Conservation (phyloP, 805 yeast species). For the Metschnikowia lachancei region DNA sequence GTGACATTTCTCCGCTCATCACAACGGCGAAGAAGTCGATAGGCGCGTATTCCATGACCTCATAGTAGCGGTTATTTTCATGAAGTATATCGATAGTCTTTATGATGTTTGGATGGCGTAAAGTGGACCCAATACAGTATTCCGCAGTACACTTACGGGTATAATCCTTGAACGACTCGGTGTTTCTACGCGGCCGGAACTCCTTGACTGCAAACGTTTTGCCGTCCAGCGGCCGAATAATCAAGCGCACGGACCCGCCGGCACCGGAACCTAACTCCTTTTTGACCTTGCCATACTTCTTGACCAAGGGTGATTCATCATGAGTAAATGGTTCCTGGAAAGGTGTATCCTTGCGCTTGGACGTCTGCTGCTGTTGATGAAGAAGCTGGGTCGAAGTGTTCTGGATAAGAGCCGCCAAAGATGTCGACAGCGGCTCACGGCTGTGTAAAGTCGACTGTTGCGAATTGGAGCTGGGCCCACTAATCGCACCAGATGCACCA, state of each 20-base stretch:
- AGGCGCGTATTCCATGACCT: constrained; percentile 94
- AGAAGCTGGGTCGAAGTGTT: constrained; percentile 20
- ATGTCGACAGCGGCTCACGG: constrained; percentile 20
- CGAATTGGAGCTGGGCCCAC: neutral
- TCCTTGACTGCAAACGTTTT: constrained; percentile 81
- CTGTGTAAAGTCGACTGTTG: constrained; percentile 4
- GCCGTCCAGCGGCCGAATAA: constrained; percentile 65
- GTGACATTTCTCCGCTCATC: constrained; percentile 79
- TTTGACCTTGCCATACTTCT: constrained; percentile 71
- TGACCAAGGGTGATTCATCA: constrained; percentile 28
- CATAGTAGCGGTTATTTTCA: constrained; percentile 68
- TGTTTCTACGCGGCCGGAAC: constrained; percentile 67
- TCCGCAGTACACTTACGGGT: constrained; percentile 89
- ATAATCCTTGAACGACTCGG: constrained; percentile 70
- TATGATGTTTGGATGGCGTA: constrained; percentile 78
- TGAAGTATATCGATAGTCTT: constrained; percentile 74
- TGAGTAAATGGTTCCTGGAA: constrained; percentile 20
- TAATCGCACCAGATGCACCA: neutral
- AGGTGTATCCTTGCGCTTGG: constrained; percentile 13
- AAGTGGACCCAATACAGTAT: constrained; percentile 78
- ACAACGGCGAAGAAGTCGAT: constrained; percentile 83
- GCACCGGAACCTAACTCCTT: constrained; percentile 82
- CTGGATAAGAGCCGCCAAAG: constrained; percentile 20
- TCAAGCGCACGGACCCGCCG: constrained; percentile 78
- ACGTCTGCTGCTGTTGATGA: constrained; percentile 28